Evolutionary conservation across 1,139 yeast species (phyloP), one percentile per base, ranked within the genome.

Genomic region (Taphrina wiesneri): DNA sequence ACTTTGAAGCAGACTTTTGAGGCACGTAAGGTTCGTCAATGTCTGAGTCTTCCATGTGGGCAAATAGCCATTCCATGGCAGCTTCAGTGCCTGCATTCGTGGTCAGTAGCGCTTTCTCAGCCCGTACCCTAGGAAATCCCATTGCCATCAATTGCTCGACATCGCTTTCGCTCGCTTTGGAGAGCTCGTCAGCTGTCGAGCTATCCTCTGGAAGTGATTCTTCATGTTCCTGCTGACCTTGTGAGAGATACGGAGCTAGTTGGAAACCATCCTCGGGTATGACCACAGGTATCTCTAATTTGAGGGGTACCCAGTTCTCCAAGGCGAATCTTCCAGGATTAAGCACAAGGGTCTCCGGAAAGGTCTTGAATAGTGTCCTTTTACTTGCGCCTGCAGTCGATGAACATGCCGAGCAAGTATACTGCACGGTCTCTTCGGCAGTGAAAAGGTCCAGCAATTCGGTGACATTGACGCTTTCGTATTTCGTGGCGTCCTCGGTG

Each of bases 41-140:
- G 71, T 85, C 90, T 0, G 86, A 75, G 73, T 91, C 97, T 32
- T 91, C 97, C 86, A 90, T 85, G 73, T 92, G 97, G 30, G 82
- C 87, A 74, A 92, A 86, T 9, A 95, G 74, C 97, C 98, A 91
- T 72, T 90, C 89, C 88, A 90, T 86, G 0, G 98, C 97, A 3
- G 81, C 82, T 71, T 93, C 98, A 0, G 89, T 80, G 61, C 79
- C 79, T 1, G 75, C 72, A 72, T 90, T 91, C 0, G 96, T 90
- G 46, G 83, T 77, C 72, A 81, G 86, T 36, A 93, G 78, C 0
- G 93, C 97, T 72, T 86, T 85, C 39, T 80, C 79, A 52, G 87
- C 81, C 59, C 95, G 81, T 21, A 82, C 81, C 65, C 82, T 83
- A 0, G 93, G 84, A 75, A 93, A 93, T n/a, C 99, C 99, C 97